phyloP scores from a whole-genome alignment of 805 yeast genomes.

The Scheffersomyces lignosus region DNA sequence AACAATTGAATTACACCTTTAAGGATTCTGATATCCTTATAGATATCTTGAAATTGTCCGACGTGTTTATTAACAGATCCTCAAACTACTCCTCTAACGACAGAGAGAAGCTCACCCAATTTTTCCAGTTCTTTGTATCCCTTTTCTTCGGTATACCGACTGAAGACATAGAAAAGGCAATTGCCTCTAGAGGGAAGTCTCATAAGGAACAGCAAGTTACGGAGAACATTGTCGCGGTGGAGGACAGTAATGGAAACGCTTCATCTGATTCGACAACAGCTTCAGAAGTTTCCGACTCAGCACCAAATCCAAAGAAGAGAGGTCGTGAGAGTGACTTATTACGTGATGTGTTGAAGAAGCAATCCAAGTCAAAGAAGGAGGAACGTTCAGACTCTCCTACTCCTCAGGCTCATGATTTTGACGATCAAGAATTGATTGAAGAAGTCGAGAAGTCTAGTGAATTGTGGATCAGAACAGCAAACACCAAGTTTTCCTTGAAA shows the following conservation, averaged over 20 bases:
- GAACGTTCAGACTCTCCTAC: constrained; percentile 33
- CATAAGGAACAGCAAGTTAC: constrained; percentile 7
- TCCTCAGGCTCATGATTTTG: constrained; percentile 26
- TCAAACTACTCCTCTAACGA: constrained; percentile 80
- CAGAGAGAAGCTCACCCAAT: constrained; percentile 71
- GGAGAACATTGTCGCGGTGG: constrained; percentile 16
- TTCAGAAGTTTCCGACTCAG: constrained; percentile 6
- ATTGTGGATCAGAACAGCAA: constrained; percentile 42
- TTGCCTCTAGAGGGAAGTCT: constrained; percentile 17
- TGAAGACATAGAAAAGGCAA: constrained; percentile 46
- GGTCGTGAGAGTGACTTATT: constrained; percentile 56
- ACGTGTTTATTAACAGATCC: constrained; percentile 63
- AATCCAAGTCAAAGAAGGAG: constrained; percentile 38
- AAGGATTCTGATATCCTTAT: constrained; percentile 65
- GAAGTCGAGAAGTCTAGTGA: constrained; percentile 40
- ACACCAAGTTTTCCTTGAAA: constrained; percentile 27
- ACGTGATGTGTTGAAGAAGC: constrained; percentile 59
- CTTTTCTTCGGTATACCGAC: constrained; percentile 66
- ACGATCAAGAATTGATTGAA: constrained; percentile 30
- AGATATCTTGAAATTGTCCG: constrained; percentile 71
- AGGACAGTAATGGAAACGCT: constrained; percentile 6
- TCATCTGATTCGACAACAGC: constrained; percentile 14
- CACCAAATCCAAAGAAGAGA: constrained; percentile 43
- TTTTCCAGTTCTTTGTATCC: constrained; percentile 67
- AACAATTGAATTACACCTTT: constrained; percentile 62